Base-by-base conservation (phyloP, 1,139 yeast species). In the Debaryomyces psychrophilus region DNA sequence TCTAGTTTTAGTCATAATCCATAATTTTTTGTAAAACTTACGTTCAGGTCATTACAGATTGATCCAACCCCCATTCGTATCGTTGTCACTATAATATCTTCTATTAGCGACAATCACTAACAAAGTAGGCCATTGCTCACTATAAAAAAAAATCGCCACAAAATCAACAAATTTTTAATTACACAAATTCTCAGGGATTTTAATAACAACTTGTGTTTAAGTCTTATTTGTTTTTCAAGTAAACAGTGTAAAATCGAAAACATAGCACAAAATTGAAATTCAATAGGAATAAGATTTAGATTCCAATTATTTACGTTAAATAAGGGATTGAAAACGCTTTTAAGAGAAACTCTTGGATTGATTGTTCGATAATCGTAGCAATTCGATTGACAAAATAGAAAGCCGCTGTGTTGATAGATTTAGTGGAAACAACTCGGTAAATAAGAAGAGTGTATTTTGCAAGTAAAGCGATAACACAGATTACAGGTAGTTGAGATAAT, bases 211-310 rank as follows among this genome's bases (percentile, higher is more conserved):
- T 36, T 25, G 28, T 38, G 41, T 38, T 38, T 9, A 38, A 38
- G 34, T 23, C 25, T 18, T 42, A 15, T 37, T 47, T 47, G 48
- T 45, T 47, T 47, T 35, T 43, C 26, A 40, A 36, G 38, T 45
- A 38, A 43, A 47, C 44, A 26, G 37, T 43, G 28, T 44, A 31
- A 47, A 45, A 46, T 45, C 41, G 43, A 48, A 50, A 50, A 50
- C 53, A 50, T 50, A 48, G 53, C 53, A 50, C 53, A 50, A 50
- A 50, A 50, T 43, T 50, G 53, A 50, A 31, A 31, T 50, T 50
- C 45, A 46, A 47, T 48, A 48, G 38, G 44, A 43, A 45, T 31
- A 28, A 35, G 34, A 25, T 15, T 29, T 34, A 28, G 41, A 38
- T 38, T 38, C 18, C 41, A 28, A 38, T 28, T 28, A 38, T 25